Evolutionary conservation across 257 asterid species (phyloP).

Genomic region (Gentiana dahurica): DNA sequence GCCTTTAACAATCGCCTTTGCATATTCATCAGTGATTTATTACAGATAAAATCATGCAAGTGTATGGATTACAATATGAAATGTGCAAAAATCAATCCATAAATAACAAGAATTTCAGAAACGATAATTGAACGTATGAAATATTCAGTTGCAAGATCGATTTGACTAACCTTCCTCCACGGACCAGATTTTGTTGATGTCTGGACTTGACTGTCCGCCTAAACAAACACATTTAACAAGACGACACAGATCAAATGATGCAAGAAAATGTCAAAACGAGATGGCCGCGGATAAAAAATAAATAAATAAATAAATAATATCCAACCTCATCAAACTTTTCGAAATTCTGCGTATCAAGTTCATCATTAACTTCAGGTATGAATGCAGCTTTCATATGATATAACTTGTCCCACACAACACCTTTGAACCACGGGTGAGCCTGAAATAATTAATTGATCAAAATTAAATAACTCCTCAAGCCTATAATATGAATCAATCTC

Average conservation of each 20-base stretch:
- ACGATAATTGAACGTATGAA: no score
- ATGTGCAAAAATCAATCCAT: no score
- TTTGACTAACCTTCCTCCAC: conserved; percentile 86
- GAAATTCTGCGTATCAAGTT: conserved; percentile 92
- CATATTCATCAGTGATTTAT: no score
- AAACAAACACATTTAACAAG: conserved; percentile 16
- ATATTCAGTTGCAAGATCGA: no score
- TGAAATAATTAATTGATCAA: conserved; percentile 23
- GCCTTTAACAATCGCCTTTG: no score
- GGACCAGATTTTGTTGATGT: conserved; percentile 85
- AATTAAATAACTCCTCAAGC: conserved; percentile 1
- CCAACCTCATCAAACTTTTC: conserved; percentile 95
- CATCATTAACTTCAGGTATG: conserved; percentile 90
- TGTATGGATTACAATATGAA: no score
- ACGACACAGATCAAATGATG: conserved; percentile 10
- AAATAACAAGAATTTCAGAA: not conserved
- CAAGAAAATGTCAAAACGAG: conserved; percentile 7
- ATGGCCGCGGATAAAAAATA: not conserved
- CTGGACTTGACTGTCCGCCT: conserved; percentile 61
- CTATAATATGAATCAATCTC: conserved; percentile 2
- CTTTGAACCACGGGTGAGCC: conserved; percentile 94
- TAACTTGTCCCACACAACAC: conserved; percentile 71
- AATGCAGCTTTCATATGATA: conserved; percentile 93
- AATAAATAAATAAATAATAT: conserved; percentile 7
- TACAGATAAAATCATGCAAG: no score